phyloP scores from a whole-genome alignment of 164 flowering plant species.

The Stephania yunnanensis region DNA sequence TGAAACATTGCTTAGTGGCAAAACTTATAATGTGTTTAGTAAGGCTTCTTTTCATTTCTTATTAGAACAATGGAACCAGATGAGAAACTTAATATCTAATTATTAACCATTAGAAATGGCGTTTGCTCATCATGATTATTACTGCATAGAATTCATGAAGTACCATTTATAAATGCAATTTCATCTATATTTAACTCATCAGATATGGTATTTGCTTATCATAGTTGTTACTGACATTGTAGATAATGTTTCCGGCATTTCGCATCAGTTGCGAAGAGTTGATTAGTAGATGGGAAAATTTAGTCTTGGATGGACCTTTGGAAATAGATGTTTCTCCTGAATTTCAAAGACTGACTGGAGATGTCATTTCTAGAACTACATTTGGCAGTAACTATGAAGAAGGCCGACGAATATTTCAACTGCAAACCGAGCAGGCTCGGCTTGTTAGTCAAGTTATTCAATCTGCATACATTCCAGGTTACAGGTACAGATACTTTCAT shows the following conservation, averaged over 20 bases:
- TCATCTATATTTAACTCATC: too few relatives aligned
- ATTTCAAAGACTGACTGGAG: slow-evolving; percentile 27
- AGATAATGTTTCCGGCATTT: slow-evolving; percentile 33
- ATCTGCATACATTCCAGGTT: slow-evolving; percentile 16
- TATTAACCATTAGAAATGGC: too few relatives aligned
- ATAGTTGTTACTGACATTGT: not conserved
- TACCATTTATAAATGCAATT: too few relatives aligned
- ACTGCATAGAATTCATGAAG: too few relatives aligned
- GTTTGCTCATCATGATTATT: too few relatives aligned
- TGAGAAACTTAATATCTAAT: too few relatives aligned
- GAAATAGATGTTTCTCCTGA: slow-evolving; percentile 33
- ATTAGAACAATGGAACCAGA: too few relatives aligned
- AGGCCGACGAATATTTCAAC: slow-evolving; percentile 35
- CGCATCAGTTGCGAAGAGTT: slow-evolving; percentile 20
- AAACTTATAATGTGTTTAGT: too few relatives aligned
- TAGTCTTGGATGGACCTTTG: not conserved
- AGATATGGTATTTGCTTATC: too few relatives aligned
- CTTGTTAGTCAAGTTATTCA: slow-evolving; percentile 9
- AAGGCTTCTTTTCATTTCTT: too few relatives aligned
- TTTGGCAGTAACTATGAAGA: slow-evolving; percentile 43
- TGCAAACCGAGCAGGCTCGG: slow-evolving; percentile 25
- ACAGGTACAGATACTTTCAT: slow-evolving; percentile 8
- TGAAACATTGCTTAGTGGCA: too few relatives aligned
- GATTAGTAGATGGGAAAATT: slow-evolving; percentile 22
- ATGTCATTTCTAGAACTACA: slow-evolving; percentile 38